Conservation (phyloP, 495 filamentous ascomycete species). For the Lophium mytilinum region DNA sequence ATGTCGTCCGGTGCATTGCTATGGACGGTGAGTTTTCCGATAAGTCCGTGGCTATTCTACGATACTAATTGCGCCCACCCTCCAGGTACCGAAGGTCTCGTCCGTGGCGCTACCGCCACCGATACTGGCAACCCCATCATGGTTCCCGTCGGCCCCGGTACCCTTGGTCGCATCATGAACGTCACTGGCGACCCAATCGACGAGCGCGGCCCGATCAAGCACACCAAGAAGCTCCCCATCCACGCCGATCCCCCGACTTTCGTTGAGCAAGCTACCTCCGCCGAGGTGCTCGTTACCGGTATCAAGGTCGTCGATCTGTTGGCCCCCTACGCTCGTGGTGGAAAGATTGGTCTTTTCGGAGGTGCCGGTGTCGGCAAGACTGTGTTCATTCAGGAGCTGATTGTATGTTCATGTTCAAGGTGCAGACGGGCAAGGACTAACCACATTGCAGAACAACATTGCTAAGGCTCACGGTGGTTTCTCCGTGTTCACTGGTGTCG, state of each 20-base stretch:
- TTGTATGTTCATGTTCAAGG: constrained; percentile 44
- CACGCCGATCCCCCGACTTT: constrained; percentile 89
- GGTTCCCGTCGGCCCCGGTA: constrained; percentile 90
- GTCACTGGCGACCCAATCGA: constrained; percentile 99
- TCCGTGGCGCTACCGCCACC: constrained; percentile 71
- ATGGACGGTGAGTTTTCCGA: constrained; percentile 78
- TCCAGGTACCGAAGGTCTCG: constrained; percentile 95
- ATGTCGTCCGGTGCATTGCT: constrained; percentile 98
- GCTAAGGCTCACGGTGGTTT: constrained; percentile 99
- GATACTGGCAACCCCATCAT: constrained; percentile 95
- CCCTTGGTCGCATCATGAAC: constrained; percentile 99
- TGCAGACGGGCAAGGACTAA: not conserved
- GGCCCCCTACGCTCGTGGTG: constrained; percentile 98
- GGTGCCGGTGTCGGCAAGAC: constrained; percentile 99
- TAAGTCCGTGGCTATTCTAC: not conserved
- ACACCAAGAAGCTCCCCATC: constrained; percentile 76
- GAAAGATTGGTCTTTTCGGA: constrained; percentile 99
- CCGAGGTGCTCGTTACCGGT: constrained; percentile 95
- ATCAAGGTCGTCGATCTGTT: constrained; percentile 99
- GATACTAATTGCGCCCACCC: constrained; percentile 2
- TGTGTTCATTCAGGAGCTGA: constrained; percentile 99
- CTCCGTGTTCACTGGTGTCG: constrained; percentile 99
- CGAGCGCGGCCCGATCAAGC: constrained; percentile 96
- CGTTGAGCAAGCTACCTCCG: constrained; percentile 87
- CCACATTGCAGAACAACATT: constrained; percentile 76